Conservation (phyloP, 1,284 basidiomycete species). For the Cryptococcus floricola region DNA sequence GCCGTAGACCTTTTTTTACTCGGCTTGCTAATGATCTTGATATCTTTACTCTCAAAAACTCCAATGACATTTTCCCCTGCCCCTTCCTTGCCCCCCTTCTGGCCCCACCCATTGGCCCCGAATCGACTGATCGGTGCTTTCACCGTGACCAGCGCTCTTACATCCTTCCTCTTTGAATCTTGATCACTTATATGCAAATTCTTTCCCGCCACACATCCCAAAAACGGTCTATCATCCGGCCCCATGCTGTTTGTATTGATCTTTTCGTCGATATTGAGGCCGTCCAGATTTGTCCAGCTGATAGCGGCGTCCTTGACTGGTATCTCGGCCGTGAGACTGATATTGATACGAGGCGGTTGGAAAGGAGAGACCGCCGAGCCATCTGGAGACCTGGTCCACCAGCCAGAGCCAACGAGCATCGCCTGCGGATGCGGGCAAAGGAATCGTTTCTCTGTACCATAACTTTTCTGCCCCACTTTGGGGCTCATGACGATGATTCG, state of each 20-base stretch:
- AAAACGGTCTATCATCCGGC: slow-evolving; percentile 36
- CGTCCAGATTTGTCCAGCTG: slow-evolving; percentile 42
- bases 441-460: slow-evolving; percentile 94
- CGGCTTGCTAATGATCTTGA: slow-evolving; percentile 95
- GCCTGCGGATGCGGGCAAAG: slow-evolving; percentile 94
- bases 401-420: slow-evolving; percentile 87
- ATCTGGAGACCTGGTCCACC: slow-evolving; percentile 62
- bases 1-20: slow-evolving; percentile 93
- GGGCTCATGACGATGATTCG: slow-evolving; percentile 94
- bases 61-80: slow-evolving; percentile 69
- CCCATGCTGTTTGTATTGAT: slow-evolving; percentile 31
- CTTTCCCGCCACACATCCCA: slow-evolving; percentile 44
- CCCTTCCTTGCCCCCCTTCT: slow-evolving; percentile 56
- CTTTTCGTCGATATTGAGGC: slow-evolving; percentile 38
- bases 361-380: slow-evolving; percentile 35
- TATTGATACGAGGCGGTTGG: slow-evolving; percentile 73
- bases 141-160: slow-evolving; percentile 84
- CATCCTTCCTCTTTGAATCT: slow-evolving; percentile 60
- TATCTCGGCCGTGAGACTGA: slow-evolving; percentile 87
- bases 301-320: slow-evolving; percentile 58
- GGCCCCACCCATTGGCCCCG: slow-evolving; percentile 30
- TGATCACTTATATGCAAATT: slow-evolving; percentile 46
- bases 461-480: slow-evolving; percentile 94
- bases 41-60: slow-evolving; percentile 80
- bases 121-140: slow-evolving; percentile 64